A percentile compares a stretch with the other conserved stretches of the same genome.
Conservation (phyloP, 805 yeast genomes). For the Cyberlindnera xylosilytica region DNA sequence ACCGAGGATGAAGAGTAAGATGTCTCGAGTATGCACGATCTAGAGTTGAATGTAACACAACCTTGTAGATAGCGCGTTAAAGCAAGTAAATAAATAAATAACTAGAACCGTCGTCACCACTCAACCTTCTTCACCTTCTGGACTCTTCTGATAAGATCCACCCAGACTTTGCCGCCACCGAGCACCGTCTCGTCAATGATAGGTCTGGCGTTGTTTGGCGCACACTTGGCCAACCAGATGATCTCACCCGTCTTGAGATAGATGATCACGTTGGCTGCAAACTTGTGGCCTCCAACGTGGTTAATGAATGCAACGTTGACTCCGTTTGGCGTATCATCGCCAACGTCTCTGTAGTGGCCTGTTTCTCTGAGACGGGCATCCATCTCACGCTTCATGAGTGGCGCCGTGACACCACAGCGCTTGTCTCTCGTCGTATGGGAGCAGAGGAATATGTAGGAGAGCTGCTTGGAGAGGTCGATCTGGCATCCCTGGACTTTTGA, state of each 20-base stretch:
- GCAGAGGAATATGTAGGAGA: conserved; percentile 66
- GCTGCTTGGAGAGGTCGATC: conserved; percentile 37
- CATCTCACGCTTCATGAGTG: conserved; percentile 77
- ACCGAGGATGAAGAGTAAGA: too few species aligned
- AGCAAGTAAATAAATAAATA: too few species aligned
- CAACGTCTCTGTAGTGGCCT: conserved; percentile 70
- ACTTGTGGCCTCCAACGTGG: conserved; percentile 97
- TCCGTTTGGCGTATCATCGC: conserved; percentile 75
- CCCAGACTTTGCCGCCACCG: conserved; percentile 64
- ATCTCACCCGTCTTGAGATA: conserved; percentile 71
- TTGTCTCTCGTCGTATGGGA: conserved; percentile 92
- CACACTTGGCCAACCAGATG: conserved; percentile 85
- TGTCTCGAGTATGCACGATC: too few species aligned
- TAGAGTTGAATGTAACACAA: too few species aligned
- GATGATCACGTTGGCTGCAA: conserved; percentile 82
- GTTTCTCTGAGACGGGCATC: conserved; percentile 68
- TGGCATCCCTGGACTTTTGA: conserved; percentile 21
- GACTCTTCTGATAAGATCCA: conserved; percentile 59
- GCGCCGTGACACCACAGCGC: conserved; percentile 92
- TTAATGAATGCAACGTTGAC: conserved; percentile 67
- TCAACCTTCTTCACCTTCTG: conserved; percentile 51
- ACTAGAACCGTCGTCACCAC: too few species aligned
- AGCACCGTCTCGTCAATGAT: conserved; percentile 75
- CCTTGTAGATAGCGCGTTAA: too few species aligned
- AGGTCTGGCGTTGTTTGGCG: conserved; percentile 71